Evolutionary conservation across 768 basidiomycete genomes (phyloP).

Genomic region (Boletellus ananas): DNA sequence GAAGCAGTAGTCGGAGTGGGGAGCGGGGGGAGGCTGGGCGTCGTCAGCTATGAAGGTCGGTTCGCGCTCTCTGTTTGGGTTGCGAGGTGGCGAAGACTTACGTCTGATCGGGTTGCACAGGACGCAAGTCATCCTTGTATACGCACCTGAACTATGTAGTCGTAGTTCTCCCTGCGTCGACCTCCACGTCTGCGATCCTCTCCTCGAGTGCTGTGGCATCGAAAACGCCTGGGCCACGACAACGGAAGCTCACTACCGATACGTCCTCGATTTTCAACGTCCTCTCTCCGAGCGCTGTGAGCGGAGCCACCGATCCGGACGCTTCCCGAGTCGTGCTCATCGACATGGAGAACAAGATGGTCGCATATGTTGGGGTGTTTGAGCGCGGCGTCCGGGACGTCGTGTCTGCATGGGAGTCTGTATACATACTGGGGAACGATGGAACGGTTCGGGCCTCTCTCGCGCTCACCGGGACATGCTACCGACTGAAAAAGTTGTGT

Average conservation of each 20-base stretch:
- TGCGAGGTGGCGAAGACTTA: not conserved
- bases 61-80: not conserved
- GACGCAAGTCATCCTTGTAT: constrained; percentile 66
- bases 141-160: constrained; percentile 82
- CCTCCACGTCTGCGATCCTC: constrained; percentile 50
- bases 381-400: constrained; percentile 80
- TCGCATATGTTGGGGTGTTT: constrained; percentile 80
- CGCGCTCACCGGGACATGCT: no score
- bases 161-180: constrained; percentile 83
- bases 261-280: constrained; percentile 8
- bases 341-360: constrained; percentile 88
- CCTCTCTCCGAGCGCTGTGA: constrained; percentile 34
- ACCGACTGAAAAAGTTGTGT: no score
- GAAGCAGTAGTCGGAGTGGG: constrained; percentile 90
- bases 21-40: constrained; percentile 75
- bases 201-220: constrained; percentile 58
- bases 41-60: constrained; percentile 89
- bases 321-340: constrained; percentile 81
- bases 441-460: constrained; percentile 53
- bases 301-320: constrained; percentile 44
- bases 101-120: constrained; percentile 7
- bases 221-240: constrained; percentile 33
- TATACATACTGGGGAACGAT: constrained; percentile 76
- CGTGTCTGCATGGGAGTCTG: constrained; percentile 74
- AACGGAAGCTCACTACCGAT: constrained; percentile 22